Base-by-base conservation (phyloP, 352 stramenopile species). In the Aphanomyces euteiches region DNA sequence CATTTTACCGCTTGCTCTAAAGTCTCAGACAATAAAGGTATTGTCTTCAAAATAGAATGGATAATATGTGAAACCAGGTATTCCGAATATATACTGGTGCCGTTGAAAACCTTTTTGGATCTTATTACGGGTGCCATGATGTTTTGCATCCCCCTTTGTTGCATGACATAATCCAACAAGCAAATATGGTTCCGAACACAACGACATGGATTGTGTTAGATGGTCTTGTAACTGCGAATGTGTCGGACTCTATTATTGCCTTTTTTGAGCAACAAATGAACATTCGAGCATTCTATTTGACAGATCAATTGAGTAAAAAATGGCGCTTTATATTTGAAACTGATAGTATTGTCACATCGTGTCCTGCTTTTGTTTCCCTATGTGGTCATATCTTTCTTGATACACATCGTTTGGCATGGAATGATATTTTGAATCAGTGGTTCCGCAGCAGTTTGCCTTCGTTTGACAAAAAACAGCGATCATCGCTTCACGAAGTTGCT, bases 281-380 rank as follows among this genome's bases (percentile, higher is more conserved):
- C 41, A n/a, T 56, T 19, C 41, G 38, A 2, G 8, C 43, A 7
- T 48, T 56, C 8, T 15, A 39, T 12, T 57, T 56, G 10, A 7
- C 59, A 19, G 43, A 61, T 17, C 28, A 37, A 12, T 19, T 38
- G 15, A 19, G 39, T 17, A 41, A 40, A 7, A 28, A 17, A 40
- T 67, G 54, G 54, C 54, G 64, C 8, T 12, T 70, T 59, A 5
- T 70, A 15, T 15, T 70, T 10, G 64, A 70, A 38, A 70, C 64
- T 7, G 64, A 70, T 21, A 40, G 7, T 10, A 34, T 63, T 7
- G 54, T 0, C 6, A n/a, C 10, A 13, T 8, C 56, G 2, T 47
- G 7, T 47, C 64, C 64, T n/a, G 34, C 5, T 13, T 61, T 53
- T 38, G 48, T 47, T 6, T n/a, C 48, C 3, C 13, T 41, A 3